Conservation (phyloP, 192 early-diverging fungal genomes). For the Mortierella alpina region DNA sequence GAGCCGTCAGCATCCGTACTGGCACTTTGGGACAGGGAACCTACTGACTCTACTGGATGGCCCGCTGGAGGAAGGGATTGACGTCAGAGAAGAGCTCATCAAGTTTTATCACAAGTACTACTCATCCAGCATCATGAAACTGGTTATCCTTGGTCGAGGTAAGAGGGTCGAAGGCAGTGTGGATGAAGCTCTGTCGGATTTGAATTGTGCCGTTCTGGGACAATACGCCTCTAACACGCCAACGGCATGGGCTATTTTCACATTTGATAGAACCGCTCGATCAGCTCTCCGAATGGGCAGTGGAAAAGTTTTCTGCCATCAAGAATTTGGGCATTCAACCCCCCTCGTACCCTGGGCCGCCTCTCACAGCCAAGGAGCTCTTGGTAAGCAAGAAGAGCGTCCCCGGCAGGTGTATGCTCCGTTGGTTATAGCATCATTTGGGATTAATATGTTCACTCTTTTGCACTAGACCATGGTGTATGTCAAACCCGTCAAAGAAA, state of each 20-base stretch:
- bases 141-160: constrained; percentile 82
- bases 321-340: constrained; percentile 71
- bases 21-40: constrained; percentile 90
- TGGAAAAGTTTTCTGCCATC: constrained; percentile 80
- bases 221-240: neutral
- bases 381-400: constrained; percentile 25
- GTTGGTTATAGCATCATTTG: neutral
- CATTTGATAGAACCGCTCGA: constrained; percentile 75
- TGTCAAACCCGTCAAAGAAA: constrained; percentile 77
- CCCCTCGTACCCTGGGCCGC: constrained; percentile 76
- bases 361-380: constrained; percentile 74
- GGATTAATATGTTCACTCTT: neutral
- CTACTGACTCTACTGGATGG: constrained; percentile 76
- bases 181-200: neutral
- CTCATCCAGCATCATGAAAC: constrained; percentile 92
- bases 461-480: constrained; percentile 51
- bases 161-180: neutral
- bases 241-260: neutral
- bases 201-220: neutral
- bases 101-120: constrained; percentile 89
- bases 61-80: constrained; percentile 70
- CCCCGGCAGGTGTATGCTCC: neutral
- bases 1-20: constrained; percentile 78
- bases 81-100: constrained; percentile 82
- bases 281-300: constrained; percentile 78